Evolutionary conservation across 192 early-diverging fungal genomes (phyloP), one percentile per base, ranked within the genome.

Genomic region (Coemansia sp.): DNA sequence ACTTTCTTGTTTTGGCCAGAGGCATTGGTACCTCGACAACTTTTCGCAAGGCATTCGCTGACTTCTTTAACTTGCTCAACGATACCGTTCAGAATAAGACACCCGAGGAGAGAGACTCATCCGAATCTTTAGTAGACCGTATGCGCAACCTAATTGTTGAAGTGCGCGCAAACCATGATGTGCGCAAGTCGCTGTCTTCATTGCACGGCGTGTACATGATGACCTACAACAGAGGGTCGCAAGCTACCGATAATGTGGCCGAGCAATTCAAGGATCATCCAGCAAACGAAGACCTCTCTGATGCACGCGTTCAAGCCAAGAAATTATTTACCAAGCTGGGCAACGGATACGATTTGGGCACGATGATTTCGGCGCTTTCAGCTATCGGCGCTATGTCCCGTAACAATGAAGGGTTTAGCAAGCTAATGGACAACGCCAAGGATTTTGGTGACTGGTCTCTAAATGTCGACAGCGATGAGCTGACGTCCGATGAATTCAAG

Each of bases 401-500:
- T 32, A 60, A 68, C 60, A 74, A 68, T 63, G 41, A 68, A 26
- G 61, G 70, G 23, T 66, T 81, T 24, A 44, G 56, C 26, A 44
- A 68, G 62, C 58, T 81, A 32, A 34, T 64, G 9, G 65, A 66
- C 28, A 61, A 81, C 31, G 27, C 58, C 34, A 67, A 67, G 59
- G 53, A 52, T 44, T 75, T 74, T 68, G 65, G 68, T 47, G 22
- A 53, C 65, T 81, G 78, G 78, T 65, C 73, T 14, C 61, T 81
- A 61, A 61, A 71, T 25, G 72, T 75, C 27, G 73, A 81, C 19
- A 59, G 52, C 7, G 63, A 68, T 6, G 65, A 81, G 69, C 72
- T 81, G 61, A 66, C 68, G 16, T 65, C 68, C 5, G 78, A 81
- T 6, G 65, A 71, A 60, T 81, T 75, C 64, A 49, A 64, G 58